Evolutionary conservation across 2,329 filamentous ascomycete genomes (phyloP).

Genomic region (Cryphonectria parasitica): DNA sequence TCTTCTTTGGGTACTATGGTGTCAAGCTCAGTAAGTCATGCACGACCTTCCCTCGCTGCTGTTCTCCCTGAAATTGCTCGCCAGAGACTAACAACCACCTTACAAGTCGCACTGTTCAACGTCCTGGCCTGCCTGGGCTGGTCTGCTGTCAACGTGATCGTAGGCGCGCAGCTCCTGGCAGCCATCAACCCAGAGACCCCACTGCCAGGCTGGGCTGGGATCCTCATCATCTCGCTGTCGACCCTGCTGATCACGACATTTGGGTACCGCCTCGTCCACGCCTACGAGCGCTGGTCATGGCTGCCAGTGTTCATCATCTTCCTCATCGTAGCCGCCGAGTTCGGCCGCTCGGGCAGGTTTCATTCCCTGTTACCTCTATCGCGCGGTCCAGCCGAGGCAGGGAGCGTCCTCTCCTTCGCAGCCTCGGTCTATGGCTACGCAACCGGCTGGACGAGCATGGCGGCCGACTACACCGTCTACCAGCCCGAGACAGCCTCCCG

Average conservation of each 20-base stretch:
- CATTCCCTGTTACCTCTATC: constrained; percentile 59
- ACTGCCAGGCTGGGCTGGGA: constrained; percentile 74
- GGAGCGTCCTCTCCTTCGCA: constrained; percentile 66
- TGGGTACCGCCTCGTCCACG: constrained; percentile 76
- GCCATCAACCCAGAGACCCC: constrained; percentile 63
- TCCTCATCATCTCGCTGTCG: constrained; percentile 71
- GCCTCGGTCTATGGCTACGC: constrained; percentile 70
- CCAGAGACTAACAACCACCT: constrained; percentile 1
- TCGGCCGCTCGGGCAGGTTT: constrained; percentile 70
- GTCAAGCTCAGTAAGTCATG: constrained; percentile 64
- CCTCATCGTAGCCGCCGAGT: constrained; percentile 70
- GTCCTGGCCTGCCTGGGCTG: constrained; percentile 74
- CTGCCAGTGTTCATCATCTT: constrained; percentile 75
- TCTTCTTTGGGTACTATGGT: constrained; percentile 75
- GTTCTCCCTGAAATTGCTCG: neutral
- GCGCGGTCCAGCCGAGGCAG: constrained; percentile 62
- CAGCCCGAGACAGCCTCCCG: constrained; percentile 66
- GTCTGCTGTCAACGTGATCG: constrained; percentile 77
- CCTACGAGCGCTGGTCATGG: constrained; percentile 77
- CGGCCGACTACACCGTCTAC: constrained; percentile 81
- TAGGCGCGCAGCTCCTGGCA: constrained; percentile 76
- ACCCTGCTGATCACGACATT: constrained; percentile 74
- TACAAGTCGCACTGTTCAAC: constrained; percentile 69
- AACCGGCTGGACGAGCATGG: constrained; percentile 75
- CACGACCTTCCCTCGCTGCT: neutral